phyloP scores from a whole-genome alignment of 1,139 yeast species.

The Taphrina populina region DNA sequence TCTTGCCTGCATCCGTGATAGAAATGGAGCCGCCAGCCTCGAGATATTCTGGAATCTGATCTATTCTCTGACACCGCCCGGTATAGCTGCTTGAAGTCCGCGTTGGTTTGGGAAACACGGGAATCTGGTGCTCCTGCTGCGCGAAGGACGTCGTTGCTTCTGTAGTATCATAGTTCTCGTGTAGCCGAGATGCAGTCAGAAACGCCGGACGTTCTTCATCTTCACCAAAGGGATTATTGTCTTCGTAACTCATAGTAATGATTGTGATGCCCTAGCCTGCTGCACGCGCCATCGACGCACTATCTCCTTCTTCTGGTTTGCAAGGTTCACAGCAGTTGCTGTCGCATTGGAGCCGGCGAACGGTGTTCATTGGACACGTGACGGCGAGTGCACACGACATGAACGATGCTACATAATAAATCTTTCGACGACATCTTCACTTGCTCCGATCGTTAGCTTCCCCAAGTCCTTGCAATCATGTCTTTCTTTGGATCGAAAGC shows the following conservation, averaged over 20 bases:
- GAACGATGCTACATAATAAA: too few species aligned
- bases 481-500: slow-evolving; percentile 31
- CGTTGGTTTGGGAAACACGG: slow-evolving; percentile 18
- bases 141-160: slow-evolving; percentile 12
- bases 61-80: slow-evolving; percentile 29
- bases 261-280: too few species aligned
- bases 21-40: slow-evolving; percentile 45
- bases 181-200: slow-evolving; percentile 16
- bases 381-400: too few species aligned
- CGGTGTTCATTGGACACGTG: too few species aligned
- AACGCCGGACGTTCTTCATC: slow-evolving; percentile 33
- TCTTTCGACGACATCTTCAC: too few species aligned
- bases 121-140: slow-evolving; percentile 32
- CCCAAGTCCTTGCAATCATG: not conserved
- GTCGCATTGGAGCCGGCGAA: too few species aligned
- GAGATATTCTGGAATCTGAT: slow-evolving; percentile 20
- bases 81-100: slow-evolving; percentile 8
- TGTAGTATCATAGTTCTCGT: slow-evolving; percentile 4
- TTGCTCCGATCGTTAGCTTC: not conserved
- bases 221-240: slow-evolving; percentile 51
- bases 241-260: slow-evolving; percentile 43
- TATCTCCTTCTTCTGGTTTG: too few species aligned
- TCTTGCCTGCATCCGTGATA: slow-evolving; percentile 74
- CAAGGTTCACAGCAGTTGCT: too few species aligned
- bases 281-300: too few species aligned